These are phyloP conservation scores for Cordyceps militaris DNA, from an alignment of 2,329 filamentous ascomycete genomes.

Conservation along the genomic window DNA sequence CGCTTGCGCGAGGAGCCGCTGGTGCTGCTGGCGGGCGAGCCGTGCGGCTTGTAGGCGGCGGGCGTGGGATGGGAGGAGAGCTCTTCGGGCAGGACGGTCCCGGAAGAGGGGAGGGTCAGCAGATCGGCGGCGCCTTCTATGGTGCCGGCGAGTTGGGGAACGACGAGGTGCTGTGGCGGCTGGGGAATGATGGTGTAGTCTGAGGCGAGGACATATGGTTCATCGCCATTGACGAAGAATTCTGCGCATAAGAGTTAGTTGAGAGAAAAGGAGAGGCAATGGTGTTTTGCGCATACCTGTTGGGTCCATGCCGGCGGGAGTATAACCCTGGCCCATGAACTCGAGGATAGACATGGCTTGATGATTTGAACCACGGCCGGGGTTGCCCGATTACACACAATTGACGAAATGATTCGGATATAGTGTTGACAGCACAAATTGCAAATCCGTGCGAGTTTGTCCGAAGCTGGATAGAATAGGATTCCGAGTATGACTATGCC, in stretches of 20 bases:
- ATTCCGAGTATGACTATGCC: background rate
- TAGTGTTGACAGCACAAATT: background rate
- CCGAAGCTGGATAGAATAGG: background rate
- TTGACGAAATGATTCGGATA: background rate
- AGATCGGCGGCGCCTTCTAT: slow-evolving; percentile 1
- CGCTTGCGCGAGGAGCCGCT: slow-evolving; percentile 1
- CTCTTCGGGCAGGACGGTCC: background rate
- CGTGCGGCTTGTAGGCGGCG: slow-evolving; percentile 10
- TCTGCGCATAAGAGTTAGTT: background rate
- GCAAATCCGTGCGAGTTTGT: background rate
- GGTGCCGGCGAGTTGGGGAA: slow-evolving; percentile 6
- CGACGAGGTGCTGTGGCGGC: slow-evolving; percentile 3
- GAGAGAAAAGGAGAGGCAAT: background rate
- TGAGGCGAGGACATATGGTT: slow-evolving; percentile 11
- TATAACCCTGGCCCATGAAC: slow-evolving; percentile 7
- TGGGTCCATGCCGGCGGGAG: slow-evolving; percentile 11
- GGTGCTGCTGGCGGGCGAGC: slow-evolving; percentile 1
- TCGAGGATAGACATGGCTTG: slow-evolving; percentile 13
- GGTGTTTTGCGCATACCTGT: background rate
- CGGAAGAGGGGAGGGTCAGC: background rate
- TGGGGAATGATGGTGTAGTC: slow-evolving; percentile 11
- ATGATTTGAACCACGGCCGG: background rate
- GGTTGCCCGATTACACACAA: no score
- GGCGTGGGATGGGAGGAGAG: background rate
- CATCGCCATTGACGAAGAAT: slow-evolving; percentile 9